Percentiles rank a stretch among this genome's conserved stretches.
phyloP scores from a whole-genome alignment of 164 flowering plant genomes.

The Macadamia integrifolia region DNA sequence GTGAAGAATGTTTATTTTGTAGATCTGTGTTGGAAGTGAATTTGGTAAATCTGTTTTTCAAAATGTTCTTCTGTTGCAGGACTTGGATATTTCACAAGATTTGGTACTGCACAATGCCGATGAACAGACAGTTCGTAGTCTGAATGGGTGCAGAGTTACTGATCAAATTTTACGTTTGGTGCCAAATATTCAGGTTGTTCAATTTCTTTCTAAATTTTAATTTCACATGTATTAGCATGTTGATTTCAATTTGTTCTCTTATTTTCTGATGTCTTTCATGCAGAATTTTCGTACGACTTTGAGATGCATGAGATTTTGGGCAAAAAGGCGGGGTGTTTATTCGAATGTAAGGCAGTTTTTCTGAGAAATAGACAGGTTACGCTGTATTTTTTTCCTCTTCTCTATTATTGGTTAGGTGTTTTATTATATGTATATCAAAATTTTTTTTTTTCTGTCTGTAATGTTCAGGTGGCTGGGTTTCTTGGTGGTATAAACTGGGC shows the following conservation, averaged over 20 bases:
- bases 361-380: not conserved
- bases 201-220: not conserved
- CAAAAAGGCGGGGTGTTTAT: constrained; percentile 92
- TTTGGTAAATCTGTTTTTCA: constrained; percentile 1
- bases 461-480: constrained; percentile 47
- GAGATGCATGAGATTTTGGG: constrained; percentile 92
- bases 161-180: constrained; percentile 81
- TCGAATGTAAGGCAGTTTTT: constrained; percentile 63
- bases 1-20: no score
- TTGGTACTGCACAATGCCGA: constrained; percentile 72
- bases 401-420: constrained; percentile 1
- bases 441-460: constrained; percentile 1
- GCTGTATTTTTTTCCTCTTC: not conserved
- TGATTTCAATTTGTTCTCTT: not conserved
- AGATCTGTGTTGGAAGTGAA: not conserved
- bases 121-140: constrained; percentile 91
- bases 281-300: constrained; percentile 83
- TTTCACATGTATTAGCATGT: not conserved
- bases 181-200: constrained; percentile 77
- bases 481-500: constrained; percentile 68
- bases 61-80: constrained; percentile 33
- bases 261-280: constrained; percentile 12
- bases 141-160: constrained; percentile 91
- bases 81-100: constrained; percentile 82
- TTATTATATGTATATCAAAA: no score